Base-by-base conservation (phyloP, 768 basidiomycete species). In the Rhizopogon rudus region DNA sequence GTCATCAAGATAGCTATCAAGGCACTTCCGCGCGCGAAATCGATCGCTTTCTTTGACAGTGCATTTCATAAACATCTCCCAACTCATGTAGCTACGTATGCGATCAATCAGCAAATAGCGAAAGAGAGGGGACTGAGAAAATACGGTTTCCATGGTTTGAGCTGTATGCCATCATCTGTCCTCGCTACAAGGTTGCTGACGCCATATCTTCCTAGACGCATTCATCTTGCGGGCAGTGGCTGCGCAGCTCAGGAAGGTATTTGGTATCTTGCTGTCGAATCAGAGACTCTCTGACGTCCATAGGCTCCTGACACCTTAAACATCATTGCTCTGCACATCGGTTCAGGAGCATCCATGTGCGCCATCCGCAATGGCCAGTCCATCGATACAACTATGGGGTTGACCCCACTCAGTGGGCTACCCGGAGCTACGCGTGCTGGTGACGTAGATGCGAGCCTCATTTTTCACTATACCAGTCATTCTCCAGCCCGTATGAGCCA, bases 111-210 rank as follows among this genome's bases (percentile, higher is more conserved):
- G 60, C 65, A 72, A 8, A 71, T 87, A 43, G 82, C 88, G 0
- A 74, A 74, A 40, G 71, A 81, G 43, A 82, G 83, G 44, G 87
- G 88, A 1, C 75, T 96, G 44, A 83, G 83, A 66, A 94, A 93
- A 69, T 96, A 95, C 64, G 94, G 94, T 16, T 94, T 94, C 69
- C 94, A 97, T 63, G 94, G 94, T 2, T 66, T 93, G 61, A 87
- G 85, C 61, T 89, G 86, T 82, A 57, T 71, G 44, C 17, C 3
- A 13, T 46, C 16, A 13, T 12, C 40, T 51, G 8, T 54, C 25
- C 29, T 10, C 43, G n/a, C 40, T 46, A 22, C 22, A 20, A 6
- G 14, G 35, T 41, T 12, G 46, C 25, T 40, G 40, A 16, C 51
- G 29, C 25, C 29, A 14, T 37, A 35, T 51, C 12, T 31, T 45